Base-by-base conservation (phyloP, 768 basidiomycete species). In the Leccinum aurantiacum region DNA sequence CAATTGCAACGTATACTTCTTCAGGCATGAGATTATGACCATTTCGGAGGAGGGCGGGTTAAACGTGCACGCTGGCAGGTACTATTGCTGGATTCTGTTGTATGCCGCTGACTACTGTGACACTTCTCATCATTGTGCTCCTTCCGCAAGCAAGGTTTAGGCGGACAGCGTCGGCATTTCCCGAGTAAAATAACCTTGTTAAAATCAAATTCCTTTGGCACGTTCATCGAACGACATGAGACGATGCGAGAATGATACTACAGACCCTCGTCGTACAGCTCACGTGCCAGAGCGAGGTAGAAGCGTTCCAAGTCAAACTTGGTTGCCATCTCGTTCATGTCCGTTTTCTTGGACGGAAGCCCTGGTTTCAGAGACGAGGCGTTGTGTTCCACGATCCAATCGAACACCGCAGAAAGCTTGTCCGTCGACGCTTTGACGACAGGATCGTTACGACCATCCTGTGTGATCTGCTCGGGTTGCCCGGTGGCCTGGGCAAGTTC, bases 181-280 rank as follows among this genome's bases (percentile, higher is more conserved):
- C 29, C 29, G 29, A 29, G 29, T 29, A 29, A 29, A 9, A 29
- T 29, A 9, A 29, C 29, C 29, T 29, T 29, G 29, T 29, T 29
- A 29, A 29, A 29, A 29, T 29, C 2, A 9, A 29, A 9, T 29
- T 29, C 29, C 29, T 29, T 29, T 29, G 29, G 29, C 29, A 29
- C 15, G n/a, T 22, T 44, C 55, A 10, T 44, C 9, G 3, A 14
- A 25, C 31, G 31, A 7, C 10, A 53, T 24, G 6, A n/a, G 13
- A 46, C 19, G 29, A 37, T 37, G 27, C 54, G 15, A 54, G 33
- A 56, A 11, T 60, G 50, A 52, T 48, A 41, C 37, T 74, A 97
- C 68, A 95, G 74, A 11, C 96, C 96, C 70, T 97, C 93, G 59
- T 98, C 91, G 65, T 95, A 93, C 76, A 99, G 74, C 76, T 93